Conservation (phyloP, 805 yeast species). For the Cephaloascus albidus region DNA sequence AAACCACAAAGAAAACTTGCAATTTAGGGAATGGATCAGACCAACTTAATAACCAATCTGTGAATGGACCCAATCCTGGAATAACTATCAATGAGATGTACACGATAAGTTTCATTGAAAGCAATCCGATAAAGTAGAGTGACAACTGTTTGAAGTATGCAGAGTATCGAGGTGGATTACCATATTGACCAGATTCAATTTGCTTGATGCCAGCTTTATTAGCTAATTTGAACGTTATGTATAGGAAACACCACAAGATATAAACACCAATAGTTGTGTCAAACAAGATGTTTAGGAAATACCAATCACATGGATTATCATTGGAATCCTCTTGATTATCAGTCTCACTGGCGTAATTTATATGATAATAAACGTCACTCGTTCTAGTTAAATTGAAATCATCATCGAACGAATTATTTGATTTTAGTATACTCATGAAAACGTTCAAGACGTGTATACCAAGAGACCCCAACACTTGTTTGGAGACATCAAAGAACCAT, state of each 20-base stretch:
- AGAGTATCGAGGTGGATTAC: conserved; percentile 50
- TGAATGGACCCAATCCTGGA: conserved; percentile 61
- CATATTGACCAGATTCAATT: conserved; percentile 52
- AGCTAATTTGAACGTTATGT: conserved; percentile 38
- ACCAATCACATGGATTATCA: conserved; percentile 87
- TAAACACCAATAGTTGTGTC: conserved; percentile 95
- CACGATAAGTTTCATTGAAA: conserved; percentile 56
- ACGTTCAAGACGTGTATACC: conserved; percentile 78
- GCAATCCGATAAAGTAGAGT: conserved; percentile 55
- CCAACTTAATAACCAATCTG: conserved; percentile 76
- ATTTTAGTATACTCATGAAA: conserved; percentile 53
- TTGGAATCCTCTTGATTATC: conserved; percentile 15
- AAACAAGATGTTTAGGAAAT: conserved; percentile 76
- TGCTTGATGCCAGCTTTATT: conserved; percentile 33
- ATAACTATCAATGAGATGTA: conserved; percentile 48
- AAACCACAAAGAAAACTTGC: conserved; percentile 82
- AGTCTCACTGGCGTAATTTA: background rate
- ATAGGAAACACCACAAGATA: conserved; percentile 52
- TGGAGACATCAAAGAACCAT: conserved; percentile 85
- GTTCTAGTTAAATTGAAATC: background rate
- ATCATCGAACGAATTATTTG: conserved; percentile 11
- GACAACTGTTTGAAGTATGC: conserved; percentile 66
- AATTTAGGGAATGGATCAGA: conserved; percentile 70
- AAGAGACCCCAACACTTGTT: conserved; percentile 81
- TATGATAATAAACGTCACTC: background rate